Percentiles rank a stretch among this genome's conserved stretches.
These are phyloP conservation scores for Nakazawaea wyomingensis DNA, from an alignment of 805 yeast genomes.

Conservation along the genomic window DNA sequence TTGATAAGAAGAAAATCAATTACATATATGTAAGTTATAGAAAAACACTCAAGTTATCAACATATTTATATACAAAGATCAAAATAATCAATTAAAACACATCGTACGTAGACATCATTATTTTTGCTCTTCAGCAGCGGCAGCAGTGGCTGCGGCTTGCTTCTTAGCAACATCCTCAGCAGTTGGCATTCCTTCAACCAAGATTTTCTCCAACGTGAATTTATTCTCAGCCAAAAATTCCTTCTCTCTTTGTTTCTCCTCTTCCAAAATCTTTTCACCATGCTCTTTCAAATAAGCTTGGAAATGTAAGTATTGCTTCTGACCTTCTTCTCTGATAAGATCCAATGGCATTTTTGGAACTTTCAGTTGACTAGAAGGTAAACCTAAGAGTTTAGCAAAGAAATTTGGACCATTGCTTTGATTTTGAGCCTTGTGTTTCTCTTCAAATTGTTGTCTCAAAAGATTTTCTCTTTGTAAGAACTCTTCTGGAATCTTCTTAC, in stretches of 20 bases:
- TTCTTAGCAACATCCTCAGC: conserved; percentile 55
- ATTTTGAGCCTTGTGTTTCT: conserved; percentile 39
- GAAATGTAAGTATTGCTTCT: conserved; percentile 79
- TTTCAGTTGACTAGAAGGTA: conserved; percentile 39
- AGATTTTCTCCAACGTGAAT: conserved; percentile 76
- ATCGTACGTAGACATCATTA: too few species aligned
- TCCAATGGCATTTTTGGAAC: conserved; percentile 79
- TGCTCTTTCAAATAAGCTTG: conserved; percentile 54
- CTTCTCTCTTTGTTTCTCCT: conserved; percentile 76
- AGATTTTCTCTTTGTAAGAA: conserved; percentile 71
- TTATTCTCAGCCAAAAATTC: conserved; percentile 80
- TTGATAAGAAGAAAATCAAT: too few species aligned
- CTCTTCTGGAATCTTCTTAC: conserved; percentile 66
- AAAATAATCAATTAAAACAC: background rate
- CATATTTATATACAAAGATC: background rate
- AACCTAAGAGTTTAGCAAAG: conserved; percentile 61
- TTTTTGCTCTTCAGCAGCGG: background rate
- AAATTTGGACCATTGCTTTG: conserved; percentile 44
- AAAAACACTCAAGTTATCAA: too few species aligned
- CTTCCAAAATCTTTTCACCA: conserved; percentile 67
- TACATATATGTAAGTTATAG: too few species aligned
- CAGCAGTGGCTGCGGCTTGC: conserved; percentile 18
- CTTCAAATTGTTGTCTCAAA: conserved; percentile 66
- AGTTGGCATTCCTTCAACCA: conserved; percentile 76
- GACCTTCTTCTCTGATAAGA: conserved; percentile 86